A percentile compares a stretch with the other conserved stretches of the same genome.
These are phyloP conservation scores for Butyriboletus loyo DNA, from an alignment of 768 basidiomycete genomes.

Conservation along the genomic window DNA sequence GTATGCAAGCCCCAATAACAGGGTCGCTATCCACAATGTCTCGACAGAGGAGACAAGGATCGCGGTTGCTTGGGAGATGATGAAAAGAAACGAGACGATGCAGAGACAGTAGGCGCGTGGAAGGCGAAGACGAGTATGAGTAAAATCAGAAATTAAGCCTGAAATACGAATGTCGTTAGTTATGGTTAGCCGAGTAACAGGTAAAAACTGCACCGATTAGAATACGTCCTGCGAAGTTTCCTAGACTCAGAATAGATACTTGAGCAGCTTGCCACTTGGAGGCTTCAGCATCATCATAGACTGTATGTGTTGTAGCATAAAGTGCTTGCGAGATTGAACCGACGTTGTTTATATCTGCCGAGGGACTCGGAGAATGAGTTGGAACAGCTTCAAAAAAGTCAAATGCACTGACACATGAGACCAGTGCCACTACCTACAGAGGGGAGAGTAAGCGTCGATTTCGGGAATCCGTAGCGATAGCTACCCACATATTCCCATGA, in stretches of 20 bases:
- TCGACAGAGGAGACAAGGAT: constrained; percentile 53
- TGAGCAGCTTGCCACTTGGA: constrained; percentile 79
- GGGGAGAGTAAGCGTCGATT: background rate
- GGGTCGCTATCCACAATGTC: constrained; percentile 56
- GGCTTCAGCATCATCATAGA: constrained; percentile 66
- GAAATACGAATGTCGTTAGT: background rate
- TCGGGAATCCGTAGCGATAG: background rate
- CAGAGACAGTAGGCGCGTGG: constrained; percentile 72
- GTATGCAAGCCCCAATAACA: constrained; percentile 47
- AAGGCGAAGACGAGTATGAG: constrained; percentile 50
- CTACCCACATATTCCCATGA: constrained; percentile 55
- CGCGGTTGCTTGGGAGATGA: constrained; percentile 67
- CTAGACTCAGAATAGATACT: constrained; percentile 78
- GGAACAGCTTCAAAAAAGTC: background rate
- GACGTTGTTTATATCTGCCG: constrained; percentile 80
- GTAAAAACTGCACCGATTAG: constrained; percentile 51
- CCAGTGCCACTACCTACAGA: constrained; percentile 66
- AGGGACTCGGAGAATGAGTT: constrained; percentile 4
- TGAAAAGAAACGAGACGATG: constrained; percentile 63
- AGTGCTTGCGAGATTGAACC: constrained; percentile 72
- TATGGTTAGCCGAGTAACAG: background rate
- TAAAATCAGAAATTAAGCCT: constrained; percentile 71
- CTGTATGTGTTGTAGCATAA: constrained; percentile 54
- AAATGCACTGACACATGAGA: constrained; percentile 58
- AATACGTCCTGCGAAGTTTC: constrained; percentile 79